These are phyloP conservation scores for Mycena kentingensis DNA, from an alignment of 768 basidiomycete species.

Conservation along the genomic window DNA sequence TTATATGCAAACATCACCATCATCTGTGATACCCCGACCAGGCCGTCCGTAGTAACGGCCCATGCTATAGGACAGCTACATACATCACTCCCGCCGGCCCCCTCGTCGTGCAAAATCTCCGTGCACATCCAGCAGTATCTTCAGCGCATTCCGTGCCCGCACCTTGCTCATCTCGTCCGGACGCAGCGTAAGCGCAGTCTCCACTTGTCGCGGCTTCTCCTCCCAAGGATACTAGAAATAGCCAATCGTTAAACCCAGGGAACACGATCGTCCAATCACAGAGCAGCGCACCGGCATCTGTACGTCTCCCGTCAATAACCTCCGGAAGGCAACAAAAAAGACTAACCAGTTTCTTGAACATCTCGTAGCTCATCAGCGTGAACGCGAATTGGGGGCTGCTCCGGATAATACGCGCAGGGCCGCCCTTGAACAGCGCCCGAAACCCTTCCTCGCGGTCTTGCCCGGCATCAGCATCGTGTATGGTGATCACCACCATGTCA, in stretches of 20 bases:
- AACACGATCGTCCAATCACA: conserved; percentile 24
- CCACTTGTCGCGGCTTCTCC: conserved; percentile 63
- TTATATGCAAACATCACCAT: no score
- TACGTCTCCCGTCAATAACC: not conserved
- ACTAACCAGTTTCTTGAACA: conserved; percentile 45
- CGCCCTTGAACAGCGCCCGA: conserved; percentile 88
- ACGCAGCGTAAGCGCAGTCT: conserved; percentile 69
- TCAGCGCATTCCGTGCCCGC: conserved; percentile 92
- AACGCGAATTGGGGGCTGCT: conserved; percentile 96
- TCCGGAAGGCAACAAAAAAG: conserved; percentile 1
- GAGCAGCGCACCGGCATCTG: conserved; percentile 49
- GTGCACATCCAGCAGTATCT: conserved; percentile 86
- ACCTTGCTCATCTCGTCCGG: conserved; percentile 85
- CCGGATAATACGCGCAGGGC: conserved; percentile 82
- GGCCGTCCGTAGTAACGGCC: not conserved
- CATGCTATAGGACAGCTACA: conserved; percentile 18
- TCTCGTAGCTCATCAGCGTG: conserved; percentile 78
- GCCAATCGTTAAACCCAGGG: conserved; percentile 23
- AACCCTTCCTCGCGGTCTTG: conserved; percentile 88
- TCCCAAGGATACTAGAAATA: conserved; percentile 76
- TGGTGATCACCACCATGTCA: conserved; percentile 20
- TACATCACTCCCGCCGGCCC: conserved; percentile 42
- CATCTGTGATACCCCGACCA: no score
- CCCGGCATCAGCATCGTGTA: conserved; percentile 16
- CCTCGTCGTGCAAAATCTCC: conserved; percentile 80